Evolutionary conservation across 768 basidiomycete species (phyloP), one percentile per base, ranked within the genome.

Genomic region (Dentipellis sp.): DNA sequence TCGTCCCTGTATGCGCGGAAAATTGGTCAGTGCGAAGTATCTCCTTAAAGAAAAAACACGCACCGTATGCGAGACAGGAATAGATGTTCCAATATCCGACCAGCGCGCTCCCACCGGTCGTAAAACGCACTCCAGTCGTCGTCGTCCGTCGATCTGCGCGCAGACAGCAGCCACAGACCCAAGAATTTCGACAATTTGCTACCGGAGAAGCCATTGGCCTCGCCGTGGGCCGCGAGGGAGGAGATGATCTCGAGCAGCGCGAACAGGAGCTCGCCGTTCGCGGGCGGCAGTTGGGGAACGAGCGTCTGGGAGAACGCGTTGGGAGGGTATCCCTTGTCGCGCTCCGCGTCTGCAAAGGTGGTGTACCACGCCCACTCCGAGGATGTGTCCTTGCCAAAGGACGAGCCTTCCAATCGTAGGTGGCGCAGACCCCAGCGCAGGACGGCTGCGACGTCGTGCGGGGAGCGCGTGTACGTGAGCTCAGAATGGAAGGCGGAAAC

Each of bases 381-480:
- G 16, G 42, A 45, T 10, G 58, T 59, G 48, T 78, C 74, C 46
- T 76, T 80, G 29, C 86, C 87, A 59, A 90, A 88, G 14, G 71
- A 73, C 19, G 71, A 68, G 4, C 78, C 76, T 29, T 85, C 79
- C 5, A 91, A 72, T 29, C 80, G 73, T 46, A 91, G 73, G 65
- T 91, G 89, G 34, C 89, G 82, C 29, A 91, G 68, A 37, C 79
- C 86, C 90, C 90, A 91, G 46, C 90, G 83, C 16, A 91, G 73
- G 14, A 91, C 84, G 22, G 88, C 83, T 14, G 90, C 88, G 49
- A 88, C 75, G 64, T 91, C 90, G 54, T 91, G 84, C 1, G 86
- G 80, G 36, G 83, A 84, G 35, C 81, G 79, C 4, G 83, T 78
- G 58, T 77, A 83, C 51, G 73, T 72, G 49, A 90, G 71, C 69